A percentile compares a stretch with the other conserved stretches of the same genome.
Conservation (phyloP, 805 yeast species). For the Huiozyma naganishii region DNA sequence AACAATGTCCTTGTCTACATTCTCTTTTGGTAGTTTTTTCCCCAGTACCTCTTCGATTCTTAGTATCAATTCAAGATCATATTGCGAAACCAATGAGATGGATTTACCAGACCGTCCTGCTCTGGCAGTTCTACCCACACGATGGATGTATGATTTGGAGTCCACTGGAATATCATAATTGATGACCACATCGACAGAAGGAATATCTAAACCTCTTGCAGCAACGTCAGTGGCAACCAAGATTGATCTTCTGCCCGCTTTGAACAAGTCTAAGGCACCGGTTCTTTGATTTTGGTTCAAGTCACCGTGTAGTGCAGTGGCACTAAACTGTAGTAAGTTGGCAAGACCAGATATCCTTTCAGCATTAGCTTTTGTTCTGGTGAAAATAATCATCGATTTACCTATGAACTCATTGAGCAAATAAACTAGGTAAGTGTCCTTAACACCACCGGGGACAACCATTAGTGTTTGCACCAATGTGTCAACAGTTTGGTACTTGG, state of each 20-base stretch:
- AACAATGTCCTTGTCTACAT: slow-evolving; percentile 67
- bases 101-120: slow-evolving; percentile 88
- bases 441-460: slow-evolving; percentile 86
- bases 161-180: slow-evolving; percentile 78
- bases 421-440: slow-evolving; percentile 78
- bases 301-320: slow-evolving; percentile 93
- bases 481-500: slow-evolving; percentile 85
- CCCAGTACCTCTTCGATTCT: slow-evolving; percentile 80
- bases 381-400: slow-evolving; percentile 78
- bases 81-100: slow-evolving; percentile 82
- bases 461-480: slow-evolving; percentile 82
- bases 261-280: slow-evolving; percentile 72
- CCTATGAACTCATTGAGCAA: slow-evolving; percentile 75
- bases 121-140: slow-evolving; percentile 94
- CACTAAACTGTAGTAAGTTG: slow-evolving; percentile 72
- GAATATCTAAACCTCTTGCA: slow-evolving; percentile 83
- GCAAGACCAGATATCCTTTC: slow-evolving; percentile 80
- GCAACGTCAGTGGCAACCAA: slow-evolving; percentile 80
- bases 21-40: slow-evolving; percentile 78
- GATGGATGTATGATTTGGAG: slow-evolving; percentile 72
- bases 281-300: slow-evolving; percentile 73
- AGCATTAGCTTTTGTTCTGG: slow-evolving; percentile 91
- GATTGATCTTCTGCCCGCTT: slow-evolving; percentile 57
- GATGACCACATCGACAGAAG: slow-evolving; percentile 64
- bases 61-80: slow-evolving; percentile 79